Percentiles rank a stretch among this genome's conserved stretches.
Evolutionary conservation across 305 asterid species (phyloP).

Genomic region (Andrographis paniculata): DNA sequence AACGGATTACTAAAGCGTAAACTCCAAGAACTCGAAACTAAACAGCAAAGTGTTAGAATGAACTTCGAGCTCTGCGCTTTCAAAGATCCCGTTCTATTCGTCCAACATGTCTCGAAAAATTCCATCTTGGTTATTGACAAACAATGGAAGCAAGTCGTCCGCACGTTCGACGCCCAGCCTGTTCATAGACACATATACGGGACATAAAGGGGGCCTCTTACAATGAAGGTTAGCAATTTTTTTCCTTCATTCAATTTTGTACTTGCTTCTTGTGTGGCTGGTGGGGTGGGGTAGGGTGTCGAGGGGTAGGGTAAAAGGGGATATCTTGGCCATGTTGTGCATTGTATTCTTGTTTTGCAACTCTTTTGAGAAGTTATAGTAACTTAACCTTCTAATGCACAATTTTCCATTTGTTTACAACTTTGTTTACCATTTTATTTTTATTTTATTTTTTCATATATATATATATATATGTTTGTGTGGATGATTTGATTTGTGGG

Average conservation of each 20-base stretch:
- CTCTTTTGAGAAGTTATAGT: neutral
- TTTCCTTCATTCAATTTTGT: slow-evolving; percentile 31
- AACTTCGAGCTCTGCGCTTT: slow-evolving; percentile 64
- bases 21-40: slow-evolving; percentile 39
- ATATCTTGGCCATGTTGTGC: slow-evolving; percentile 45
- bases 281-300: neutral
- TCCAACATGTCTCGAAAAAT: slow-evolving; percentile 76
- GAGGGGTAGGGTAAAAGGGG: neutral
- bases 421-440: neutral
- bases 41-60: slow-evolving; percentile 37
- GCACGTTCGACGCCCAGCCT: slow-evolving; percentile 60
- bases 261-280: slow-evolving; percentile 16
- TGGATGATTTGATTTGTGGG: too few species aligned
- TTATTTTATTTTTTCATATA: too few species aligned
- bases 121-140: slow-evolving; percentile 83
- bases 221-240: slow-evolving; percentile 22
- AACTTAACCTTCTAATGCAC: neutral
- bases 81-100: slow-evolving; percentile 78
- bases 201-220: slow-evolving; percentile 33
- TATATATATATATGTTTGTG: too few species aligned
- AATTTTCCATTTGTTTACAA: neutral
- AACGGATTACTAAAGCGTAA: slow-evolving; percentile 61
- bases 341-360: slow-evolving; percentile 30
- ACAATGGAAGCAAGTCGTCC: slow-evolving; percentile 75
- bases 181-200: slow-evolving; percentile 92